phyloP scores from a whole-genome alignment of 2,329 filamentous ascomycete genomes.

The Clathrospora elynae region DNA sequence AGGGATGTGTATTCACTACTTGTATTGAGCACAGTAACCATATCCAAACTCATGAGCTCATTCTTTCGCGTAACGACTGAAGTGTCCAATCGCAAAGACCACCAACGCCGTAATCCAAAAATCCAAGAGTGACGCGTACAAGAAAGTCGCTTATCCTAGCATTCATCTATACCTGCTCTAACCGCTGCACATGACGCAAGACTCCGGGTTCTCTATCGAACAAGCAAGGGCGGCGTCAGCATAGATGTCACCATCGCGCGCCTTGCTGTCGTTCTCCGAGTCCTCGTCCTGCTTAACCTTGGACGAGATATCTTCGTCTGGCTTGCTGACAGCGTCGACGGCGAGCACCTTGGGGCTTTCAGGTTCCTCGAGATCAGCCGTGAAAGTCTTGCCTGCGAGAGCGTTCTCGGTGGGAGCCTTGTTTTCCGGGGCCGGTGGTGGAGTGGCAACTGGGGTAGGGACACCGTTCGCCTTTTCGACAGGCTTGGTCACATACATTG shows the following conservation, averaged over 20 bases:
- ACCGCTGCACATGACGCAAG: constrained; percentile 97
- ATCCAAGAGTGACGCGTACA: constrained; percentile 2
- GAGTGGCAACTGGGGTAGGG: constrained; percentile 71
- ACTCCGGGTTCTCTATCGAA: constrained; percentile 96
- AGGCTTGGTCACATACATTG: constrained; percentile 67
- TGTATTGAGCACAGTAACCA: constrained; percentile 16
- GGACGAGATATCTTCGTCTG: constrained; percentile 67
- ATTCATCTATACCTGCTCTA: constrained; percentile 50
- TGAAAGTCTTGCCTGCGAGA: constrained; percentile 69
- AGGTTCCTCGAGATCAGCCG: constrained; percentile 76
- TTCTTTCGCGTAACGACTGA: constrained; percentile 22
- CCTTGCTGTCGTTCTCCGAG: constrained; percentile 69
- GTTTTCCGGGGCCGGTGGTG: constrained; percentile 60
- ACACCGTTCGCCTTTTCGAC: constrained; percentile 61
- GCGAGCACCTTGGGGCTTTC: constrained; percentile 79
- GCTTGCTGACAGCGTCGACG: constrained; percentile 67
- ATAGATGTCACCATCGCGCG: constrained; percentile 90
- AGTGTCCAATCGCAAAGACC: constrained; percentile 13
- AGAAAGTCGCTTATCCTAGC: too few relatives aligned
- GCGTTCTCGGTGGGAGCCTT: constrained; percentile 59
- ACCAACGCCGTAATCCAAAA: constrained; percentile 17
- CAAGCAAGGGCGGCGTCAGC: constrained; percentile 89
- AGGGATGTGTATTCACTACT: constrained; percentile 12
- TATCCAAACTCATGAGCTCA: constrained; percentile 31
- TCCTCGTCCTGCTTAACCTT: constrained; percentile 74